A percentile compares a stretch with the other conserved stretches of the same genome.
Conservation (phyloP, 257 asterid genomes). For the Henckelia pumila region DNA sequence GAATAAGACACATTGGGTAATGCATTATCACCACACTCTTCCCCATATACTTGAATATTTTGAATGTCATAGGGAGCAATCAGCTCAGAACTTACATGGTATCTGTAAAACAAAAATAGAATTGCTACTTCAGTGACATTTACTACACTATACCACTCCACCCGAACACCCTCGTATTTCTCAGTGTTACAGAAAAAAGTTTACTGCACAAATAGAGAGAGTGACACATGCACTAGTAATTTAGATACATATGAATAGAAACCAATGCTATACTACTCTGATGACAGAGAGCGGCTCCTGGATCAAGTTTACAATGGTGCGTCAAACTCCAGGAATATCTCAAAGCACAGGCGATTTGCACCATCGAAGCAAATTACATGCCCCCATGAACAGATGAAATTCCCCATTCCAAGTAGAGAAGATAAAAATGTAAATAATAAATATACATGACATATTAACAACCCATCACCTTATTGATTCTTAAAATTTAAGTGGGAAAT, state of each 20-base stretch:
- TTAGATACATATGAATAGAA: conserved; percentile 1
- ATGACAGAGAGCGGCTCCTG: background rate
- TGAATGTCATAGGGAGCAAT: conserved; percentile 5
- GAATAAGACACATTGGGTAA: background rate
- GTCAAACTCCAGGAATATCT: conserved; percentile 1
- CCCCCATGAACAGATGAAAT: conserved; percentile 6
- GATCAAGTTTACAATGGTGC: background rate
- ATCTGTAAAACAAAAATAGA: background rate
- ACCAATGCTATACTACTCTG: background rate
- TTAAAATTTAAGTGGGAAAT: background rate
- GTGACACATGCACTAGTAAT: background rate
- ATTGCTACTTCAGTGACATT: background rate
- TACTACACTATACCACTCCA: background rate
- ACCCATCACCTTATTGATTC: conserved; percentile 7
- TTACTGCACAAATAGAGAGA: conserved; percentile 1
- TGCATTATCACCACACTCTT: background rate
- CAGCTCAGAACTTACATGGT: conserved; percentile 1
- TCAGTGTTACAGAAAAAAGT: background rate
- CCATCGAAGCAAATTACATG: background rate
- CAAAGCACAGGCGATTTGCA: background rate
- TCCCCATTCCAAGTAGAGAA: background rate
- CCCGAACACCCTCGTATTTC: background rate
- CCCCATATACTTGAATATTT: background rate
- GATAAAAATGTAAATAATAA: background rate
- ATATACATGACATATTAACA: background rate